phyloP scores from a whole-genome alignment of 208 protist species.

The Acanthamoeba sp. region DNA sequence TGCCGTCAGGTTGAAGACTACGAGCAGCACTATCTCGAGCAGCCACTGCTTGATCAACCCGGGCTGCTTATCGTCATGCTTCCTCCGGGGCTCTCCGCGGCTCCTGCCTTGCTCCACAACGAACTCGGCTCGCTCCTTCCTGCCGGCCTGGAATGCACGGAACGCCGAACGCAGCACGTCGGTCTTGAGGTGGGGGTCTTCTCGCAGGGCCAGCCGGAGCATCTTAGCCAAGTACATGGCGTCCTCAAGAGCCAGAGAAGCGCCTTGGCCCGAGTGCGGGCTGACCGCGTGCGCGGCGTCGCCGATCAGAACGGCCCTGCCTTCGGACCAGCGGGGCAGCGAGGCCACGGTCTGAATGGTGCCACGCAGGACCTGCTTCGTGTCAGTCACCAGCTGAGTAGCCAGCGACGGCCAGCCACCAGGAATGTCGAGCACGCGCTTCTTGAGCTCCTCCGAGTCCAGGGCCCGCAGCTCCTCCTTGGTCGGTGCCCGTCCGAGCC shows the following conservation, averaged over 20 bases:
- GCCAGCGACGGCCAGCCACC: not conserved
- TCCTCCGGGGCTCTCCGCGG: not conserved
- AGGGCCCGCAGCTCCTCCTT: not conserved
- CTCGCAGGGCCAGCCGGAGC: not conserved
- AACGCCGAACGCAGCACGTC: not conserved
- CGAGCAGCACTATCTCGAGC: not conserved
- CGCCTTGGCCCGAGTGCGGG: slow-evolving; percentile 27
- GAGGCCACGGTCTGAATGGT: not conserved
- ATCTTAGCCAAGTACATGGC: slow-evolving; percentile 29
- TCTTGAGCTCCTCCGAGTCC: not conserved
- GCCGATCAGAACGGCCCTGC: not conserved
- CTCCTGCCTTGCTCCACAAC: not conserved
- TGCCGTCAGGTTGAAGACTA: not conserved
- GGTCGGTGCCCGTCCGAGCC: not conserved
- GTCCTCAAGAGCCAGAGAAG: not conserved
- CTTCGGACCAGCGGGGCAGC: not conserved
- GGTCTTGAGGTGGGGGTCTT: not conserved
- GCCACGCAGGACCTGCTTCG: not conserved
- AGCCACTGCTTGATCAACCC: not conserved
- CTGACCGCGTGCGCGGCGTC: slow-evolving; percentile 28
- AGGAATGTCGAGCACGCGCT: not conserved
- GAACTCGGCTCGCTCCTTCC: not conserved
- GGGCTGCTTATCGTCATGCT: too few species aligned
- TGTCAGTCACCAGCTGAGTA: not conserved
- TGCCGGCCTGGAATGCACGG: not conserved